These are phyloP conservation scores for Phytophthora chlamydospora DNA, from an alignment of 352 stramenopile species.

Conservation along the genomic window DNA sequence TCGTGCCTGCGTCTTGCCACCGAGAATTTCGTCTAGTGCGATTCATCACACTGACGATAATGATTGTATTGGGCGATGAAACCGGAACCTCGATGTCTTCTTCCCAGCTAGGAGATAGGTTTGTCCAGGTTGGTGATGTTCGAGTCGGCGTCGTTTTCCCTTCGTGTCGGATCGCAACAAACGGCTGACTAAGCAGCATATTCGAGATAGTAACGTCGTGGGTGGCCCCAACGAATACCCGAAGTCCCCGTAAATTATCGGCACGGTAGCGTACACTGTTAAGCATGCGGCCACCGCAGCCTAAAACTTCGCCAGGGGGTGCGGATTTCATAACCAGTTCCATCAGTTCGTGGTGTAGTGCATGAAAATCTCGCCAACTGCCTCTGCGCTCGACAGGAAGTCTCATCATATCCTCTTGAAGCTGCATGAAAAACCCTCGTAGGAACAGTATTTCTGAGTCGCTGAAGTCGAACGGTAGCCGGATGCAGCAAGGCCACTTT, in stretches of 20 bases:
- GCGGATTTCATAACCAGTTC: conserved; percentile 26
- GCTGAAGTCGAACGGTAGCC: conserved; percentile 38
- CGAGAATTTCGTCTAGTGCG: conserved; percentile 30
- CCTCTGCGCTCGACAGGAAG: conserved; percentile 29
- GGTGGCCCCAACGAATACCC: conserved; percentile 54
- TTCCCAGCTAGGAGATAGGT: conserved; percentile 64
- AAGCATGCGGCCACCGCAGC: conserved; percentile 20
- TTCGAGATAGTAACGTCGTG: conserved; percentile 44
- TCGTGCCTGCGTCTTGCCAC: conserved; percentile 28
- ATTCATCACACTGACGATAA: conserved; percentile 56
- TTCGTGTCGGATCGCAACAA: conserved; percentile 53
- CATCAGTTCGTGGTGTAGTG: conserved; percentile 52
- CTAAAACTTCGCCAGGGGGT: conserved; percentile 8
- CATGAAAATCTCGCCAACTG: conserved; percentile 55
- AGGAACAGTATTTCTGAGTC: conserved; percentile 42
- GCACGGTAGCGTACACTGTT: conserved; percentile 33
- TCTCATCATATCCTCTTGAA: conserved; percentile 41
- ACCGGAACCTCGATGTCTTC: conserved; percentile 65
- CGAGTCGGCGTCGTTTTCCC: conserved; percentile 36
- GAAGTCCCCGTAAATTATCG: conserved; percentile 43
- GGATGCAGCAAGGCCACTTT: conserved; percentile 35
- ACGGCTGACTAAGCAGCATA: conserved; percentile 55
- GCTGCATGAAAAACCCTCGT: conserved; percentile 40
- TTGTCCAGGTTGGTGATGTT: conserved; percentile 56
- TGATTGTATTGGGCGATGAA: conserved; percentile 38